Conservation (phyloP, 2,329 filamentous ascomycete species). For the Pseudocercospora ulei region DNA sequence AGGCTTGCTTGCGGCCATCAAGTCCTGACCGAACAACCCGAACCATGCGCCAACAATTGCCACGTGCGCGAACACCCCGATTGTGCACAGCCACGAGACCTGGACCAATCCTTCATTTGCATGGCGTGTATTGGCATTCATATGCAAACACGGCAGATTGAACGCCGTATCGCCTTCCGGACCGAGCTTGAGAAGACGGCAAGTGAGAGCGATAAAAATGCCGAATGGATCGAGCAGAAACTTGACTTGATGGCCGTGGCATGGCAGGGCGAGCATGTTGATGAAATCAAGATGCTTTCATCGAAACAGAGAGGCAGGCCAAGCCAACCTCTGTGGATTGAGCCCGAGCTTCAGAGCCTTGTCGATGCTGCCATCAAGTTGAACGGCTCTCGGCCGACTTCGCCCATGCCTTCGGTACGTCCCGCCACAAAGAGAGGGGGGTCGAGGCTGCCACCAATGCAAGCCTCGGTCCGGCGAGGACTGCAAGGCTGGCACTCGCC, state of each 20-base stretch:
- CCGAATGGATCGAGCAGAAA: constrained; percentile 10
- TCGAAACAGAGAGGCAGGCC: constrained; percentile 5
- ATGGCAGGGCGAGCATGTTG: constrained; percentile 14
- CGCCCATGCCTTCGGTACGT: constrained; percentile 6
- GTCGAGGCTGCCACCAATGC: neutral
- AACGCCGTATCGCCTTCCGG: neutral
- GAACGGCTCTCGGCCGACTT: constrained; percentile 5
- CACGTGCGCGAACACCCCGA: constrained; percentile 10
- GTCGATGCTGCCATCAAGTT: constrained; percentile 1
- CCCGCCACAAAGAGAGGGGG: neutral
- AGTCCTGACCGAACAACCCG: constrained; percentile 10
- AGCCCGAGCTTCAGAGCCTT: constrained; percentile 9
- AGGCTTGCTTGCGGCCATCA: constrained; percentile 13
- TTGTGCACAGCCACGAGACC: constrained; percentile 11
- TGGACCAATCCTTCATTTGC: constrained; percentile 11
- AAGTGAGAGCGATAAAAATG: constrained; percentile 3
- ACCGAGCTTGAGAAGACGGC: constrained; percentile 9
- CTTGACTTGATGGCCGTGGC: constrained; percentile 11
- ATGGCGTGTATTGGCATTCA: constrained; percentile 14
- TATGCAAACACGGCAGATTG: neutral
- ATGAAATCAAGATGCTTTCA: constrained; percentile 12
- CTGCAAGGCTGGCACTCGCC: constrained; percentile 1
- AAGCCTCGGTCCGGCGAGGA: neutral
- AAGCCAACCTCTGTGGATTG: constrained; percentile 11
- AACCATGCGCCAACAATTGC: constrained; percentile 12